Evolutionary conservation across 2,329 filamentous ascomycete species (phyloP), one percentile per base, ranked within the genome.

Genomic region (Botrytis squamosa): DNA sequence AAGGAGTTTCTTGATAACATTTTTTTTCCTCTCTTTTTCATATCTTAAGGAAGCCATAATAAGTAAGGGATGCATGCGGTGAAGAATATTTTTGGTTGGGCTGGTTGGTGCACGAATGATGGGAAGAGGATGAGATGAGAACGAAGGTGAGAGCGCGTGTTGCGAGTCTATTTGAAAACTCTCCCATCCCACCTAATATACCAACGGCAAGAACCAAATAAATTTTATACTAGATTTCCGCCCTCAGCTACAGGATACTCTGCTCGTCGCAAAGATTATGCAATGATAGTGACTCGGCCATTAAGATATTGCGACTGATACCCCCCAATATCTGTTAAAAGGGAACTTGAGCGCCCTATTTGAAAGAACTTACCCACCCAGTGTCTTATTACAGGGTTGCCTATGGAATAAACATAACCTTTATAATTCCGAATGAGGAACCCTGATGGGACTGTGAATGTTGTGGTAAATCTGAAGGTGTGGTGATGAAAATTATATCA

Each of bases 371-470:
- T 8, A 38, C 29, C 16, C 14, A 22, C 16, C 16, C 14, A 33
- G 16, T 49, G 49, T 66, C 29, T 4, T 18, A n/a, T n/a, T 14
- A n/a, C 8, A 52, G 9, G 0, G 42, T 40, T 12, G 14, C 25
- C 20, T 18, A 55, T 55, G 0, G 0, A 1, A 9, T 0, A 1
- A 1, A 18, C 18, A 22, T 4, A 16, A 6, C 5, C 18, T 6
- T 55, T 55, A 0, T 1, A 5, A 22, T 40, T 22, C 2, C 22
- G 16, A 55, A 22, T 4, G 29, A 6, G 5, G 3, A 2, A 16
- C 10, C 8, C 42, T 22, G 16, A 3, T 3, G 25, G 20, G 5
- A 36, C 20, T 10, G 65, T 29, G 22, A 20, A 40, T 67, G 10
- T 29, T 25, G 33, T 20, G 9, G 9, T 20, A 64, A 64, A 25